Conservation (phyloP, 495 filamentous ascomycete species). For the Friedmanniomyces endolithicus region DNA sequence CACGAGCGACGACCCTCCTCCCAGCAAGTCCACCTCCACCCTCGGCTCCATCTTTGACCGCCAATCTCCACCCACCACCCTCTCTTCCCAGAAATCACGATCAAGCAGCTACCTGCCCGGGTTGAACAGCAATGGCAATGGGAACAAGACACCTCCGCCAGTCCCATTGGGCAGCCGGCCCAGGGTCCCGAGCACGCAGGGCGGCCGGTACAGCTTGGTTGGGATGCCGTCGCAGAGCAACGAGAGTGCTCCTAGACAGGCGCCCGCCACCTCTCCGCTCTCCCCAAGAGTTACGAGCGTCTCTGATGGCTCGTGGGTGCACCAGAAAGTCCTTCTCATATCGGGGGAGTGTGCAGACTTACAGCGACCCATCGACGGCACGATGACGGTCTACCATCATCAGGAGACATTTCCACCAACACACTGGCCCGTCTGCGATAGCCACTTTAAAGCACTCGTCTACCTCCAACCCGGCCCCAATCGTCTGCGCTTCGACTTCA, state of each 20-base stretch:
- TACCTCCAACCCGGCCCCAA: slow-evolving; percentile 84
- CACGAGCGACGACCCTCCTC: slow-evolving; percentile 27
- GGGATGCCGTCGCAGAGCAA: slow-evolving; percentile 44
- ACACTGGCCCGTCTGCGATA: slow-evolving; percentile 72
- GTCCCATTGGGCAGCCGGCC: slow-evolving; percentile 19
- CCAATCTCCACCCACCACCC: slow-evolving; percentile 47
- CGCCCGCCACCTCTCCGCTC: slow-evolving; percentile 54
- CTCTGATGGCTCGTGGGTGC: slow-evolving; percentile 73
- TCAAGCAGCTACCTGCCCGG: slow-evolving; percentile 42
- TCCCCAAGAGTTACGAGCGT: slow-evolving; percentile 66
- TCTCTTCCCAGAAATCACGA: slow-evolving; percentile 42
- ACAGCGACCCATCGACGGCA: slow-evolving; percentile 63
- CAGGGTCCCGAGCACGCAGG: slow-evolving; percentile 21
- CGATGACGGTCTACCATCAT: slow-evolving; percentile 63
- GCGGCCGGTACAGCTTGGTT: slow-evolving; percentile 31
- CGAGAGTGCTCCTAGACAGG: slow-evolving; percentile 34
- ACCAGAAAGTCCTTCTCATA: slow-evolving; percentile 77
- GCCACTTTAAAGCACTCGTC: slow-evolving; percentile 77
- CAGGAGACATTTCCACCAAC: slow-evolving; percentile 73
- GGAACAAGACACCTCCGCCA: slow-evolving; percentile 31
- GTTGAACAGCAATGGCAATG: slow-evolving; percentile 33
- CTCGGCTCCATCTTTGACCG: slow-evolving; percentile 46
- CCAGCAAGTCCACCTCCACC: slow-evolving; percentile 52
- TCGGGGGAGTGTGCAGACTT: slow-evolving; percentile 67
- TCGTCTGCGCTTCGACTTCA: slow-evolving; percentile 71